These are phyloP conservation scores for Pythium plurisporium DNA, from an alignment of 352 stramenopile species.

Conservation along the genomic window DNA sequence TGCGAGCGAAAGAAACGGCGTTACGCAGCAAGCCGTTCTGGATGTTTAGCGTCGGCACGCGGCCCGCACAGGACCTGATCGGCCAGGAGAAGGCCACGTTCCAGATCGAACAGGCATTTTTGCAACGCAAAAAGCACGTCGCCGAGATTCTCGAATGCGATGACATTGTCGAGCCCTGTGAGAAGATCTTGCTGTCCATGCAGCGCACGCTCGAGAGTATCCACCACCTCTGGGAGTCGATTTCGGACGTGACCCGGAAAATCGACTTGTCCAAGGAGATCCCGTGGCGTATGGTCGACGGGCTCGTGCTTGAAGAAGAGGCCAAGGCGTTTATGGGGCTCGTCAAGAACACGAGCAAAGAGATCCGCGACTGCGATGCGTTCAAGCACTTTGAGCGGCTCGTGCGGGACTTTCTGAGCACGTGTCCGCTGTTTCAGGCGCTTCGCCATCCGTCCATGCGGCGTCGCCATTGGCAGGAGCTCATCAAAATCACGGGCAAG, in stretches of 20 bases:
- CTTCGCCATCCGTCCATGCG: constrained; percentile 74
- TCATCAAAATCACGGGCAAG: constrained; percentile 54
- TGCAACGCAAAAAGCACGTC: constrained; percentile 78
- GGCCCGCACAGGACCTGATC: constrained; percentile 38
- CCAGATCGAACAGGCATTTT: constrained; percentile 32
- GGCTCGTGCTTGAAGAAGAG: constrained; percentile 91
- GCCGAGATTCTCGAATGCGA: constrained; percentile 92
- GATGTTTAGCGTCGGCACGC: constrained; percentile 45
- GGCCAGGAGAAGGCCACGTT: constrained; percentile 31
- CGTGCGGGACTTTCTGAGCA: constrained; percentile 72
- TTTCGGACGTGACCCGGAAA: constrained; percentile 84
- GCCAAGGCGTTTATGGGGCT: constrained; percentile 83
- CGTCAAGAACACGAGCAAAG: constrained; percentile 88
- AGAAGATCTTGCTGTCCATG: constrained; percentile 69
- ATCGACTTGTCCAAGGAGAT: constrained; percentile 85
- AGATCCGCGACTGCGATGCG: constrained; percentile 86
- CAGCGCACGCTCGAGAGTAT: constrained; percentile 71
- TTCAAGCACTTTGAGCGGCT: constrained; percentile 86
- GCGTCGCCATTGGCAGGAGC: constrained; percentile 66
- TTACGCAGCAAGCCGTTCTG: constrained; percentile 63
- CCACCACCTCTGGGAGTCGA: constrained; percentile 84
- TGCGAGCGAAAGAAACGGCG: constrained; percentile 55
- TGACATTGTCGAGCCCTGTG: constrained; percentile 80
- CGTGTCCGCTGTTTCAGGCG: constrained; percentile 75
- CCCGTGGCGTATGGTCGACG: constrained; percentile 90